Percentiles rank a stretch among this genome's conserved stretches.
Evolutionary conservation across 1,139 yeast species (phyloP).

Genomic region (Saccharomycopsis hybrid): DNA sequence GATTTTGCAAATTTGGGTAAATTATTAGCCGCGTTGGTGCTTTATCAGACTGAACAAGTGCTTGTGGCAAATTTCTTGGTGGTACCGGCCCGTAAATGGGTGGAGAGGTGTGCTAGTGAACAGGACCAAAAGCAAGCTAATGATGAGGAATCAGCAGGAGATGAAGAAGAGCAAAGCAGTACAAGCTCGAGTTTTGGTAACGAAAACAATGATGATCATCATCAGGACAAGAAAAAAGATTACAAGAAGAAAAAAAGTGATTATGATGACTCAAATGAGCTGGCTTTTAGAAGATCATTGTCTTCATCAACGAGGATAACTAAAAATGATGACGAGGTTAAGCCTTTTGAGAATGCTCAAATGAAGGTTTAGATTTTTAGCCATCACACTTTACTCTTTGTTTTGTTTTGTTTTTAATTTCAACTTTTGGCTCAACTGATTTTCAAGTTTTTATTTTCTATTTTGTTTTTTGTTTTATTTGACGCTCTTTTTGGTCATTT

Average conservation of each 20-base stretch:
- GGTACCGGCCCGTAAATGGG: constrained; percentile 62
- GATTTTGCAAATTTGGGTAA: constrained; percentile 57
- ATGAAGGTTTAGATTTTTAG: too few species aligned
- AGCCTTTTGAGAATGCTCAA: too few species aligned
- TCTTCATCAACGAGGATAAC: too few species aligned
- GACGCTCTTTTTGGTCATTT: too few species aligned
- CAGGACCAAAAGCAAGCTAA: not conserved
- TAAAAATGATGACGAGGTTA: too few species aligned
- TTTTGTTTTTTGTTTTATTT: too few species aligned
- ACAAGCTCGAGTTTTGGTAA: not conserved
- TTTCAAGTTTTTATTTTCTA: too few species aligned
- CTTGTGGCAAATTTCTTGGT: constrained; percentile 66
- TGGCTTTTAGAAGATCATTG: not conserved
- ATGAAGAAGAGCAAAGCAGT: not conserved
- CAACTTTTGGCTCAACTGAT: too few species aligned
- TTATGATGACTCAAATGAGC: not conserved
- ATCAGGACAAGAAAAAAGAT: not conserved
- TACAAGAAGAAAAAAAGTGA: not conserved
- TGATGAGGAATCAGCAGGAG: not conserved
- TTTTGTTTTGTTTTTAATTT: too few species aligned
- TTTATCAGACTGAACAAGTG: constrained; percentile 85
- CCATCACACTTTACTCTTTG: too few species aligned
- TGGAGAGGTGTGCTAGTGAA: constrained; percentile 31
- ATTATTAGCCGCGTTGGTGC: constrained; percentile 70
- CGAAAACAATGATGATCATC: not conserved